Conservation (phyloP, 2,329 filamentous ascomycete species). For the Elsinoe batatas region DNA sequence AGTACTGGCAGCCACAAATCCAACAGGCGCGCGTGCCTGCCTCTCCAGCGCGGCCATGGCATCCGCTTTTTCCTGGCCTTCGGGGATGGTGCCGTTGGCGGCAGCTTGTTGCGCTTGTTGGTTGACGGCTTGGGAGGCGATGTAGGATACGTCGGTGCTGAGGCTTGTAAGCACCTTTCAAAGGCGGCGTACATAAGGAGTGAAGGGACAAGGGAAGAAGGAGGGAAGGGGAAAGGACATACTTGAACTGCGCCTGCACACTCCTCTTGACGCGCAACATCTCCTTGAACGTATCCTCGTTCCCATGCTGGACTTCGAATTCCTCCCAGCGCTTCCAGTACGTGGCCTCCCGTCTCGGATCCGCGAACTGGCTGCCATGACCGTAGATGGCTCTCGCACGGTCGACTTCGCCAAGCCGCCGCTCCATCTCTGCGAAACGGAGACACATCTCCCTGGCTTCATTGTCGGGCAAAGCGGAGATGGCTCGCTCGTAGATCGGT, state of each 20-base stretch:
- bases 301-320: conserved; percentile 95
- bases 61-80: conserved; percentile 51
- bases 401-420: conserved; percentile 84
- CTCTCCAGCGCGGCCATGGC: conserved; percentile 85
- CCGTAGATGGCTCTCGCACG: conserved; percentile 91
- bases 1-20: conserved; percentile 81
- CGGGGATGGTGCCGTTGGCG: conserved; percentile 31
- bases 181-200: background rate
- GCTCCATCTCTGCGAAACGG: conserved; percentile 96
- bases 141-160: conserved; percentile 92
- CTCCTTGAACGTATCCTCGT: conserved; percentile 98
- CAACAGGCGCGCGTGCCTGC: conserved; percentile 76
- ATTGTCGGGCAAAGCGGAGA: conserved; percentile 80
- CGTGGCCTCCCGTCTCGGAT: conserved; percentile 75
- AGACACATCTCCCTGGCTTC: conserved; percentile 98
- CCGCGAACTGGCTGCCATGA: conserved; percentile 93
- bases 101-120: conserved; percentile 47
- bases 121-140: conserved; percentile 87
- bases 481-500: conserved; percentile 92
- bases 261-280: conserved; percentile 97
- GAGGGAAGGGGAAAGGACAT: conserved; percentile 25
- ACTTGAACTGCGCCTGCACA: conserved; percentile 95
- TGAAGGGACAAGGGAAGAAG: background rate
- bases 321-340: conserved; percentile 98
- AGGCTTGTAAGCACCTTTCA: conserved; percentile 22